These are phyloP conservation scores for Candida anutae DNA, from an alignment of 1,139 yeast genomes.

Conservation along the genomic window DNA sequence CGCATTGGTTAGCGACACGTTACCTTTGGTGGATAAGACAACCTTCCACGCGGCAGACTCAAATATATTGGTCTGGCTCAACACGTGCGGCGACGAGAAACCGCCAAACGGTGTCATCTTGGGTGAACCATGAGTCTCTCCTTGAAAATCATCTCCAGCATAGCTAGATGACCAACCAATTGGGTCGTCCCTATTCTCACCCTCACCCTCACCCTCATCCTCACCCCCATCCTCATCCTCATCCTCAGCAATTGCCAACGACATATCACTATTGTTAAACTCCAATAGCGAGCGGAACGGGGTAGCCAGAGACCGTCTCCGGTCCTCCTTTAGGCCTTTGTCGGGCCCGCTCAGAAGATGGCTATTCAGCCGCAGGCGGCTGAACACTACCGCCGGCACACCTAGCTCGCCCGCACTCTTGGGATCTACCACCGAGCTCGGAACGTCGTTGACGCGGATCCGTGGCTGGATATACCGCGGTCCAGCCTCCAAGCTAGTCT, in stretches of 20 bases:
- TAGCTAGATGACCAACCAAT: background rate
- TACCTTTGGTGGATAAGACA: constrained; percentile 65
- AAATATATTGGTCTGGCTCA: constrained; percentile 48
- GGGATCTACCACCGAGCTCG: constrained; percentile 34
- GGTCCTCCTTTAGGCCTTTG: too few species aligned
- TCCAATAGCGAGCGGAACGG: constrained; percentile 17
- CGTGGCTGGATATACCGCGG: constrained; percentile 43
- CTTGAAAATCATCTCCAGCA: constrained; percentile 1
- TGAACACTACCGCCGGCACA: constrained; percentile 28
- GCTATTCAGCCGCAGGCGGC: too few species aligned
- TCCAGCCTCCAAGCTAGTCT: too few species aligned
- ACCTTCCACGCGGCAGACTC: constrained; percentile 72
- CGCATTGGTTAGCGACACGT: constrained; percentile 84
- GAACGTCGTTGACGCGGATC: constrained; percentile 18
- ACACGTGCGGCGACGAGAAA: constrained; percentile 49
- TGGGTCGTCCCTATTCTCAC: too few species aligned
- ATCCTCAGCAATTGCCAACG: constrained; percentile 25
- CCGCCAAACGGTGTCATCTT: constrained; percentile 71
- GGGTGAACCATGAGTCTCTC: constrained; percentile 8
- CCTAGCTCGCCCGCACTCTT: constrained; percentile 26
- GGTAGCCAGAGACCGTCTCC: constrained; percentile 32
- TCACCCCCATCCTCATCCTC: constrained; percentile 11
- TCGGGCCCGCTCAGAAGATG: too few species aligned
- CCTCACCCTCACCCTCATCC: constrained; percentile 4
- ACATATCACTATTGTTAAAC: constrained; percentile 23